Conservation (phyloP, 768 basidiomycete species). For the Pisolithus microcarpus region DNA sequence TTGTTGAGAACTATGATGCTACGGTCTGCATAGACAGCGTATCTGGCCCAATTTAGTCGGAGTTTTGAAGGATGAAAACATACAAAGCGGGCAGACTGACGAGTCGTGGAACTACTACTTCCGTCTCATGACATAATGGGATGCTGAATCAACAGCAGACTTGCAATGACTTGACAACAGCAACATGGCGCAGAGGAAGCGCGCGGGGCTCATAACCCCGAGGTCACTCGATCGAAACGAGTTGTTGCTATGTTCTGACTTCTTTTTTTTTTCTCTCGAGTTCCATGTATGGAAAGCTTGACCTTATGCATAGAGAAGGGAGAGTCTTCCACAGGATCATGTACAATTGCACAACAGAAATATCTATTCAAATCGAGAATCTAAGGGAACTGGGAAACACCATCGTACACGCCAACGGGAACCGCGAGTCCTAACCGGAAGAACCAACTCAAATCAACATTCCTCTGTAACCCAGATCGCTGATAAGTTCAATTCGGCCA, state of each 20-base stretch:
- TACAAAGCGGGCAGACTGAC: neutral
- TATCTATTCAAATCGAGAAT: neutral
- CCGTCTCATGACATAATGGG: no score
- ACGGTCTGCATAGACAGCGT: constrained; percentile 46
- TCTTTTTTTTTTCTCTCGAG: neutral
- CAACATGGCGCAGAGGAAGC: constrained; percentile 45
- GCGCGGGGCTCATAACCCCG: constrained; percentile 45
- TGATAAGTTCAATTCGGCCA: neutral
- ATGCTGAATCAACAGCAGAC: no score
- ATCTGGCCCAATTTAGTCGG: constrained; percentile 26
- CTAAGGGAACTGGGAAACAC: neutral
- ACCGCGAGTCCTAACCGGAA: no score
- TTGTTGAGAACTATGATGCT: constrained; percentile 53
- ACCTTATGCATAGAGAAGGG: no score
- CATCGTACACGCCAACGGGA: neutral
- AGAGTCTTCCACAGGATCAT: no score
- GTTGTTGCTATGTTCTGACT: constrained; percentile 27
- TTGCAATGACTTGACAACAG: constrained; percentile 18
- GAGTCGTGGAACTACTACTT: neutral
- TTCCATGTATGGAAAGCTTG: neutral
- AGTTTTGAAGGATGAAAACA: neutral
- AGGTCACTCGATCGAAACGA: constrained; percentile 45
- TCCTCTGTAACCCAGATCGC: constrained; percentile 30
- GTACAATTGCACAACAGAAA: no score
- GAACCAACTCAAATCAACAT: constrained; percentile 34